These are phyloP conservation scores for Phytopythium montanum DNA, from an alignment of 352 stramenopile genomes.

Conservation along the genomic window DNA sequence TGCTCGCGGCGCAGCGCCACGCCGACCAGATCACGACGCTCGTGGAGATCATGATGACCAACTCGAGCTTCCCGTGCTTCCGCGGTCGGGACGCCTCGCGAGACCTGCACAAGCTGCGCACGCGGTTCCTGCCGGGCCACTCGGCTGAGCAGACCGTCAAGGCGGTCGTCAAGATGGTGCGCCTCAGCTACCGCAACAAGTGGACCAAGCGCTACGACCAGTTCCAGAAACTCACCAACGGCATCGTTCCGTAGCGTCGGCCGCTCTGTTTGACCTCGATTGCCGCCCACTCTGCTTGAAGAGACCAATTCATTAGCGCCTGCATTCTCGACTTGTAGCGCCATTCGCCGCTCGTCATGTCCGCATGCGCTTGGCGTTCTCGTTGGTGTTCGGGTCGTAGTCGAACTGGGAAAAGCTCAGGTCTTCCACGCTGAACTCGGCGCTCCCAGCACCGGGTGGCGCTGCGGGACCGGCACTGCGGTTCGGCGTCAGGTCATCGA, in stretches of 20 bases:
- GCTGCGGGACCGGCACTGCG: neutral
- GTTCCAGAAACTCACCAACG: slow-evolving; percentile 93
- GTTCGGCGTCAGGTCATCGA: neutral
- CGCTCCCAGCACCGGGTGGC: neutral
- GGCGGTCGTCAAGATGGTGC: slow-evolving; percentile 83
- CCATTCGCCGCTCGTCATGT: slow-evolving; percentile 9
- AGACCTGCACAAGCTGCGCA: slow-evolving; percentile 66
- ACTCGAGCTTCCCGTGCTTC: slow-evolving; percentile 78
- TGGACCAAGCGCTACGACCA: slow-evolving; percentile 93
- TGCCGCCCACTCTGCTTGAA: neutral
- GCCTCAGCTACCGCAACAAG: slow-evolving; percentile 91
- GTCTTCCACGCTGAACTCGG: slow-evolving; percentile 72
- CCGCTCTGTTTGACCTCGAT: no score
- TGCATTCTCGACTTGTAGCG: neutral
- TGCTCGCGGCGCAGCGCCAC: slow-evolving; percentile 52
- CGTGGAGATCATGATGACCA: slow-evolving; percentile 83
- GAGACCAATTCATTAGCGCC: neutral
- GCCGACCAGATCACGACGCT: slow-evolving; percentile 64
- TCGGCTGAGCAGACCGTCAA: slow-evolving; percentile 70
- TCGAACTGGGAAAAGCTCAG: slow-evolving; percentile 85
- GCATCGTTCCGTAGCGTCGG: slow-evolving; percentile 77
- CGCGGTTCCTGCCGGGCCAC: slow-evolving; percentile 54
- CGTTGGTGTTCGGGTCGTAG: slow-evolving; percentile 44
- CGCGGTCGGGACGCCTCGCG: slow-evolving; percentile 87
- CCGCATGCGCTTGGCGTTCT: slow-evolving; percentile 40